Conservation (phyloP, 192 early-diverging fungal genomes). For the Umbelopsis ramanniana region DNA sequence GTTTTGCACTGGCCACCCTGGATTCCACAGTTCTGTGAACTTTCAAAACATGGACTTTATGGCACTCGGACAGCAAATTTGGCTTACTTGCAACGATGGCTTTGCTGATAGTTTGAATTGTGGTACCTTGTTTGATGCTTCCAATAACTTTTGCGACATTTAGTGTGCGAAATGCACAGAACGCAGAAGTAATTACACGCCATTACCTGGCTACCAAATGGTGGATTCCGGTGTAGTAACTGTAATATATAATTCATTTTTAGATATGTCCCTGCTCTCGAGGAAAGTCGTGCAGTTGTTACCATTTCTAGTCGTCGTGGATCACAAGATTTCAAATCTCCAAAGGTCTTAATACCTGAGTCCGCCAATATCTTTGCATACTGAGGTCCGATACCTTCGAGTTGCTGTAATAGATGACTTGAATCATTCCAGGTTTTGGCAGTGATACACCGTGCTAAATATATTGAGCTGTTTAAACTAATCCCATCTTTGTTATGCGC, state of each 20-base stretch:
- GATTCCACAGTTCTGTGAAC: no score
- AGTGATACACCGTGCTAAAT: conserved; percentile 45
- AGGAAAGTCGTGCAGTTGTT: not conserved
- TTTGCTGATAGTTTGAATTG: not conserved
- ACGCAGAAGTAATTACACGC: no score
- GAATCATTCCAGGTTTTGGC: conserved; percentile 60
- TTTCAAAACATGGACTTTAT: no score
- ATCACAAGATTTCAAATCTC: conserved; percentile 46
- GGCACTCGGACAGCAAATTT: no score
- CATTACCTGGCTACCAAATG: conserved; percentile 61
- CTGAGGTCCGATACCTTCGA: conserved; percentile 59
- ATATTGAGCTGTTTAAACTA: conserved; percentile 24
- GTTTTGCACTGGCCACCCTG: not conserved
- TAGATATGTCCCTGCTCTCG: no score
- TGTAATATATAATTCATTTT: conserved; percentile 13
- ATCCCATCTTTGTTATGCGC: conserved; percentile 22
- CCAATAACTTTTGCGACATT: not conserved
- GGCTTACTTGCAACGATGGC: not conserved
- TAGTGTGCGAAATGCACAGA: not conserved
- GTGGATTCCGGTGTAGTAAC: conserved; percentile 62
- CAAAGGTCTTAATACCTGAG: conserved; percentile 54
- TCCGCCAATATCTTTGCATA: conserved; percentile 49
- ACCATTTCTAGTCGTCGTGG: conserved; percentile 57
- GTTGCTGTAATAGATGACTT: conserved; percentile 53
- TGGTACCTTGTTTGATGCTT: not conserved